phyloP scores from a whole-genome alignment of 805 yeast species.

The Lipomyces spencermartinsiae region DNA sequence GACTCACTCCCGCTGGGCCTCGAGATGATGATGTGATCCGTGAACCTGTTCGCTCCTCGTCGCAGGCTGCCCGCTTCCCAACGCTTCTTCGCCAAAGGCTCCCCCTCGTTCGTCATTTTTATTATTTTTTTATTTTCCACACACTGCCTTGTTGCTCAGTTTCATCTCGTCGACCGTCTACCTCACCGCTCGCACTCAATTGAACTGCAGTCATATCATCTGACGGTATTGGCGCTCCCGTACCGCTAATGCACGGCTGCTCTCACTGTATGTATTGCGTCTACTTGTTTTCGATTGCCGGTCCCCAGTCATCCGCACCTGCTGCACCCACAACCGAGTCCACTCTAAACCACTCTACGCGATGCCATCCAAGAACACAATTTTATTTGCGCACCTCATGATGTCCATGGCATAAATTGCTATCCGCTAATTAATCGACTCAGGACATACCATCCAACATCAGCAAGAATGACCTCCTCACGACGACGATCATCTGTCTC shows the following conservation, averaged over 20 bases:
- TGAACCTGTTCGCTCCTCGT: slow-evolving; percentile 9
- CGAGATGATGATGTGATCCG: slow-evolving; percentile 8
- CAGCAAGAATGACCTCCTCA: slow-evolving; percentile 21
- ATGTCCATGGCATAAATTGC: not conserved
- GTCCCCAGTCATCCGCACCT: not conserved
- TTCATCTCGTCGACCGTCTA: slow-evolving; percentile 1
- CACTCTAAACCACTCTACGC: not conserved
- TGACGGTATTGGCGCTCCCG: not conserved
- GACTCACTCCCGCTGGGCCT: not conserved
- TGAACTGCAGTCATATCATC: not conserved
- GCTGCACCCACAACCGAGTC: no score
- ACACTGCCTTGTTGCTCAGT: not conserved
- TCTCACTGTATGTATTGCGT: slow-evolving; percentile 16
- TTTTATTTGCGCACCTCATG: not conserved
- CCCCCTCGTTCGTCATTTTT: not conserved
- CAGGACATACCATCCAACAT: slow-evolving; percentile 23
- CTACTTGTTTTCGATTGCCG: not conserved
- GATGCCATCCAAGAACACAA: not conserved
- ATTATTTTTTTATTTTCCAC: not conserved
- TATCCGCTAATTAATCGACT: not conserved
- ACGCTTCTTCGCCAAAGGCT: not conserved
- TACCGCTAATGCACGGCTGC: slow-evolving; percentile 12
- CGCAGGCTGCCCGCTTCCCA: slow-evolving; percentile 8
- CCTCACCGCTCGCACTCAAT: not conserved
- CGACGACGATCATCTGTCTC: slow-evolving; percentile 36